phyloP scores from a whole-genome alignment of 495 filamentous ascomycete species.

The Chaetomium cochliodes region DNA sequence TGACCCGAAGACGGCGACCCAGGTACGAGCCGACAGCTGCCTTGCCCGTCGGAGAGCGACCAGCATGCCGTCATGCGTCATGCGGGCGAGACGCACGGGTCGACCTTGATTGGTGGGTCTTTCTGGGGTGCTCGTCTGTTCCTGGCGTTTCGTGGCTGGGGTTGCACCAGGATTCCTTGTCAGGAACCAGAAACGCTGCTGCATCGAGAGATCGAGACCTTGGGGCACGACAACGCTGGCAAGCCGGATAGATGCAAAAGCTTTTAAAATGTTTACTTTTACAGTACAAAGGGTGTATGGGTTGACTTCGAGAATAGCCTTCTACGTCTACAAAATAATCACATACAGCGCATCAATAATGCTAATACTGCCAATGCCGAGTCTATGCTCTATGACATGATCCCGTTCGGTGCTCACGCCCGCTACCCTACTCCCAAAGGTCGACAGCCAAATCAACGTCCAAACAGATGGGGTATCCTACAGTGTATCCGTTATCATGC shows the following conservation, averaged over 20 bases:
- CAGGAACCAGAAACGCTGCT: not conserved
- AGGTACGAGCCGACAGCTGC: not conserved
- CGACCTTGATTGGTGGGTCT: slow-evolving; percentile 18
- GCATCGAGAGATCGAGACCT: no score
- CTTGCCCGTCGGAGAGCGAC: not conserved
- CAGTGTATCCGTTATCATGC: slow-evolving; percentile 5
- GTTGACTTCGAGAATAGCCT: no score
- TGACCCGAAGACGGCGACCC: not conserved
- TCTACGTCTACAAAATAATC: no score
- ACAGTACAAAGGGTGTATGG: no score
- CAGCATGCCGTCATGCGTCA: slow-evolving; percentile 26
- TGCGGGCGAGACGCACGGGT: not conserved
- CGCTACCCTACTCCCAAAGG: not conserved
- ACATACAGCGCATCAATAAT: not conserved
- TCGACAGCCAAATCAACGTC: not conserved
- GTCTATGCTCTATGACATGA: not conserved
- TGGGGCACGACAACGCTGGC: no score
- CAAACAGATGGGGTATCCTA: slow-evolving; percentile 5
- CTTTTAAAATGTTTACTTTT: no score
- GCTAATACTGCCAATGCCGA: not conserved
- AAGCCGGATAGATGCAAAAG: no score
- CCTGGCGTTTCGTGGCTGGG: slow-evolving; percentile 20
- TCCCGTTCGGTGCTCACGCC: not conserved
- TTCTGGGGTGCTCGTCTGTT: slow-evolving; percentile 14
- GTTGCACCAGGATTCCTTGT: not conserved